phyloP scores from a whole-genome alignment of 1,284 basidiomycete species.

The Apiotrichum domesticum region DNA sequence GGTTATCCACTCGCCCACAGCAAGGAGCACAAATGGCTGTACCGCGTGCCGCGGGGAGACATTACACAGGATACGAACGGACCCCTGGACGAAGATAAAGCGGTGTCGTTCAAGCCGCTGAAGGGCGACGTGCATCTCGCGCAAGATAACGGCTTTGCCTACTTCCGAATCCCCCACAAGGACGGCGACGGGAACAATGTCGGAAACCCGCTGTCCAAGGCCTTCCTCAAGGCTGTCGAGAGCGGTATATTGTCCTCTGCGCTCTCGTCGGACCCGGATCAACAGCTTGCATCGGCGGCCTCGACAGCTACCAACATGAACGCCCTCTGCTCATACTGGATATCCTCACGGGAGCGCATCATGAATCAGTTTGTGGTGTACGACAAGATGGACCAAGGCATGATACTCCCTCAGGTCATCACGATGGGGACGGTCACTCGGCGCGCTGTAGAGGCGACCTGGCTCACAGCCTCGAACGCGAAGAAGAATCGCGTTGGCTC shows the following conservation, averaged over 20 bases:
- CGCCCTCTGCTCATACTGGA: slow-evolving; percentile 96
- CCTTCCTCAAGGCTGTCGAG: slow-evolving; percentile 80
- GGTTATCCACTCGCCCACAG: slow-evolving; percentile 81
- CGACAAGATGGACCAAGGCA: slow-evolving; percentile 58
- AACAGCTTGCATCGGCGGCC: slow-evolving; percentile 61
- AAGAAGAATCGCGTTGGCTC: slow-evolving; percentile 96
- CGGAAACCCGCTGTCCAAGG: slow-evolving; percentile 83
- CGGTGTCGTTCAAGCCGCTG: slow-evolving; percentile 15
- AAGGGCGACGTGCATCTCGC: slow-evolving; percentile 17
- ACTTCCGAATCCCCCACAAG: slow-evolving; percentile 93
- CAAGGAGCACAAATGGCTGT: slow-evolving; percentile 86
- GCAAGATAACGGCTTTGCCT: slow-evolving; percentile 40
- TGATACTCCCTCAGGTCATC: slow-evolving; percentile 93
- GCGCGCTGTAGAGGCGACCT: slow-evolving; percentile 94
- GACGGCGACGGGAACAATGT: slow-evolving; percentile 92
- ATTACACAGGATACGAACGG: slow-evolving; percentile 58
- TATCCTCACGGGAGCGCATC: slow-evolving; percentile 86
- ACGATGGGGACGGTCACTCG: slow-evolving; percentile 98
- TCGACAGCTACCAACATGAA: slow-evolving; percentile 85
- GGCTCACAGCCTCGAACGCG: slow-evolving; percentile 97
- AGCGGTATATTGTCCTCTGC: slow-evolving; percentile 66
- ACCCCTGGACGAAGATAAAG: slow-evolving; percentile 43
- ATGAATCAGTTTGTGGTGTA: slow-evolving; percentile 91
- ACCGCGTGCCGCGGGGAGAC: slow-evolving; percentile 57
- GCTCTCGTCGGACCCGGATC: slow-evolving; percentile 36